Base-by-base conservation (phyloP, 2,329 filamentous ascomycete species). In the Alternaria sp. region DNA sequence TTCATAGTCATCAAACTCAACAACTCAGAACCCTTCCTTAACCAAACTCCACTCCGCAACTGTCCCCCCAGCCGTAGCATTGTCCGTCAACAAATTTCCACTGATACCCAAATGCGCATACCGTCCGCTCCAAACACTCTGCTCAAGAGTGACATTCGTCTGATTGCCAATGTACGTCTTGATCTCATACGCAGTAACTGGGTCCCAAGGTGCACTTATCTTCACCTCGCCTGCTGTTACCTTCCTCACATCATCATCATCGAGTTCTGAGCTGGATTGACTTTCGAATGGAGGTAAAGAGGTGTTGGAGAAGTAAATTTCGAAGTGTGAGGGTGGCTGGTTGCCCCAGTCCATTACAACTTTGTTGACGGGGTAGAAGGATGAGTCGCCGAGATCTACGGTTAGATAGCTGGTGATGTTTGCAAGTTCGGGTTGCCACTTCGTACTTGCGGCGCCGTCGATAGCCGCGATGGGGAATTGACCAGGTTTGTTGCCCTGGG, bases 381-480 rank as follows among this genome's bases (percentile, higher is more conserved):
- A 25, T 46, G 61, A 54, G 15, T 67, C 54, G 0, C 77, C 66
- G 3, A 89, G 80, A 23, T 86, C 82, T 46, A 92, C 84, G 1
- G 86, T 88, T 13, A 92, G 72, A 5, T 85, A 85, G 26, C 86
- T 82, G 5, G 84, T 81, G 0, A 77, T 79, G 54, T 87, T 86
- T 1, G 85, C 81, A 9, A 72, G 73, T 2, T 79, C 72, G 0
- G 90, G 89, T 71, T 91, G 89, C 90, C 90, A 92, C 67, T 86
- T 87, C 0, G 90, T 92, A 17, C 86, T 86, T 6, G 86, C 82
- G 3, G 88, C 88, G 56, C 90, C 90, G 69, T 92, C 90, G 54
- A 90, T 85, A 3, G 88, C 89, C 0, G 86, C 84, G 56, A 90
- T 82, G 1, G 90, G 89, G 79, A 92, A 91, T 76, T 93, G 91